Percentiles rank a stretch among this genome's conserved stretches.
Conservation (phyloP, 352 stramenopile genomes). For the Phytophthora crassamura region DNA sequence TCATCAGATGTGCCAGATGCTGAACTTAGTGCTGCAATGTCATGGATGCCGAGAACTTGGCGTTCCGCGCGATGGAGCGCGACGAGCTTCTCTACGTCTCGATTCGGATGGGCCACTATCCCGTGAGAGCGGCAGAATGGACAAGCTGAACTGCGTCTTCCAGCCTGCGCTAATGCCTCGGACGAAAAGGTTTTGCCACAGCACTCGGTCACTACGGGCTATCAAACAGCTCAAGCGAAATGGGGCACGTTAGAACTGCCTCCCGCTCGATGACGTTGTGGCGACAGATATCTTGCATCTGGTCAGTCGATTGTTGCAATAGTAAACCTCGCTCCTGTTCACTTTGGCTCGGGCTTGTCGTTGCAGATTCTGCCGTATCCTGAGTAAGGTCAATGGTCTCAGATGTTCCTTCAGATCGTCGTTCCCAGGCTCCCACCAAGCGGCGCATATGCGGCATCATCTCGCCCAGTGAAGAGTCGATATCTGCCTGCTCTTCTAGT, state of each 20-base stretch:
- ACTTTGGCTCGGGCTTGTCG: no score
- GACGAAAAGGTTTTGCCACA: slow-evolving; percentile 13
- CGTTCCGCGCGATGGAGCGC: slow-evolving; percentile 1
- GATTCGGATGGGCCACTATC: background rate
- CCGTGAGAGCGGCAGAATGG: slow-evolving; percentile 2
- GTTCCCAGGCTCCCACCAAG: no score
- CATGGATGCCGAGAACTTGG: background rate
- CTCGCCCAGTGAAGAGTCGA: background rate
- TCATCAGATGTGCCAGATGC: no score
- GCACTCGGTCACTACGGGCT: slow-evolving; percentile 1
- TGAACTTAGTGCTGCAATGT: background rate
- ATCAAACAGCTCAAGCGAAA: slow-evolving; percentile 3
- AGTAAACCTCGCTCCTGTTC: background rate
- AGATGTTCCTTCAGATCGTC: no score
- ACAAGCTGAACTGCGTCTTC: background rate
- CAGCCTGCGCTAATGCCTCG: background rate
- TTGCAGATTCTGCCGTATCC: no score
- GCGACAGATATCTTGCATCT: background rate
- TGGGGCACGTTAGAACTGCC: background rate
- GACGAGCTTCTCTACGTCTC: background rate
- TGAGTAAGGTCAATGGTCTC: no score
- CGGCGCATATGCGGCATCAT: no score
- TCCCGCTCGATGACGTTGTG: slow-evolving; percentile 5
- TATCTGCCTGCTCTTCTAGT: background rate
- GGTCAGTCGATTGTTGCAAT: slow-evolving; percentile 6